These are phyloP conservation scores for Apostasia shenzhenica DNA, from an alignment of 106 monocot genomes.

Conservation along the genomic window DNA sequence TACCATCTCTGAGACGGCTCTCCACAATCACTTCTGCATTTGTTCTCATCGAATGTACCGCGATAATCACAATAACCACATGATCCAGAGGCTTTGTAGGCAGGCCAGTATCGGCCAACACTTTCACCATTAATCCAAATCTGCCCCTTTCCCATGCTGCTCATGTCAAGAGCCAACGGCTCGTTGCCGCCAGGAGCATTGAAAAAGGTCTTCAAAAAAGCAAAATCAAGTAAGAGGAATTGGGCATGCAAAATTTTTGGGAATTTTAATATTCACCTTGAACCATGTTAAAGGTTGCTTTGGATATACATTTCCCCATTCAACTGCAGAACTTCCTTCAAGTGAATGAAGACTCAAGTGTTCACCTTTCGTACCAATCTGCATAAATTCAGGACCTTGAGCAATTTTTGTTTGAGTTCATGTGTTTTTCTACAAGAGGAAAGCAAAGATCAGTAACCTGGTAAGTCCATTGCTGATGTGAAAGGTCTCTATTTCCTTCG, in stretches of 20 bases:
- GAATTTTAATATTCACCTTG: slow-evolving; percentile 33
- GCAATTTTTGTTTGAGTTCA: no score
- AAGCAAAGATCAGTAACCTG: slow-evolving; percentile 17
- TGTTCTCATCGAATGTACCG: slow-evolving; percentile 47
- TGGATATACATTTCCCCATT: slow-evolving; percentile 48
- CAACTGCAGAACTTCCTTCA: slow-evolving; percentile 53
- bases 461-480: slow-evolving; percentile 89
- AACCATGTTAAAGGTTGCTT: slow-evolving; percentile 60
- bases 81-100: slow-evolving; percentile 60
- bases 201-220: slow-evolving; percentile 45
- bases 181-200: slow-evolving; percentile 69
- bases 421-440: background rate
- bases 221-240: background rate
- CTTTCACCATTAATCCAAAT: slow-evolving; percentile 76
- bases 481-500: slow-evolving; percentile 53
- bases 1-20: slow-evolving; percentile 75
- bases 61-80: slow-evolving; percentile 58
- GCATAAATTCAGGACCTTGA: background rate
- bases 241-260: background rate
- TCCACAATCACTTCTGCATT: slow-evolving; percentile 55
- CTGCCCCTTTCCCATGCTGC: slow-evolving; percentile 86
- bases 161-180: slow-evolving; percentile 72
- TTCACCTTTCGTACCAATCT: slow-evolving; percentile 73
- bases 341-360: slow-evolving; percentile 43
- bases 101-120: slow-evolving; percentile 71